Evolutionary conservation across 805 yeast species (phyloP).

Genomic region (Wickerhamiella nectarea): DNA sequence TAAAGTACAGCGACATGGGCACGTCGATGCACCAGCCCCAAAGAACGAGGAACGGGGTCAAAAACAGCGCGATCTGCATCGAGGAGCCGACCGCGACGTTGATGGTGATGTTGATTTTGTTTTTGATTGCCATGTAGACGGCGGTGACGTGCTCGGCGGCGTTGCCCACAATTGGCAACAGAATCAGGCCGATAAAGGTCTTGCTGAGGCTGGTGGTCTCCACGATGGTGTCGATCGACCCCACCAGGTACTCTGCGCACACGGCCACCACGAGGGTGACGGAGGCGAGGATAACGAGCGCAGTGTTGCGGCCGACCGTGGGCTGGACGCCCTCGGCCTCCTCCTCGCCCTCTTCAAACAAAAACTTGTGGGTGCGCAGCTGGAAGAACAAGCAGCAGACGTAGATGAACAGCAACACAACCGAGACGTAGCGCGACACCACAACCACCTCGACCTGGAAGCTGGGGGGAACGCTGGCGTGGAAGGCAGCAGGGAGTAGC

Average conservation of each 20-base stretch:
- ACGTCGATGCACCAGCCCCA: slow-evolving; percentile 86
- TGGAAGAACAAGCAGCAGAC: slow-evolving; percentile 74
- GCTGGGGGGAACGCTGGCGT: slow-evolving; percentile 40
- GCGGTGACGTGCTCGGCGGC: slow-evolving; percentile 99
- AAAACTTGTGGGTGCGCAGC: slow-evolving; percentile 64
- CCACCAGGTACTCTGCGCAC: slow-evolving; percentile 88
- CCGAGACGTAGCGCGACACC: slow-evolving; percentile 73
- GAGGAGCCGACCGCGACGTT: slow-evolving; percentile 97
- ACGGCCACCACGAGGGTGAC: slow-evolving; percentile 72
- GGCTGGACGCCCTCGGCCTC: slow-evolving; percentile 24
- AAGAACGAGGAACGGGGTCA: slow-evolving; percentile 88
- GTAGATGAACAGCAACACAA: slow-evolving; percentile 65
- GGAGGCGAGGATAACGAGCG: slow-evolving; percentile 40
- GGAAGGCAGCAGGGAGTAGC: slow-evolving; percentile 89
- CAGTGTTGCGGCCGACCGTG: slow-evolving; percentile 39
- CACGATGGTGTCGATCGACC: slow-evolving; percentile 83
- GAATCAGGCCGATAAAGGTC: slow-evolving; percentile 86
- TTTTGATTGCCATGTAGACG: slow-evolving; percentile 77
- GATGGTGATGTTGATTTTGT: slow-evolving; percentile 93
- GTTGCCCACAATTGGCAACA: slow-evolving; percentile 93
- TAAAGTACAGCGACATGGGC: slow-evolving; percentile 86
- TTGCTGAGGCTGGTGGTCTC: slow-evolving; percentile 74
- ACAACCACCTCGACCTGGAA: slow-evolving; percentile 41
- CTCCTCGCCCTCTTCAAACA: slow-evolving; percentile 40
- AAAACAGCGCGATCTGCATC: slow-evolving; percentile 85